These are phyloP conservation scores for Hymenoscyphus infarciens DNA, from an alignment of 2,329 filamentous ascomycete genomes.

Conservation along the genomic window DNA sequence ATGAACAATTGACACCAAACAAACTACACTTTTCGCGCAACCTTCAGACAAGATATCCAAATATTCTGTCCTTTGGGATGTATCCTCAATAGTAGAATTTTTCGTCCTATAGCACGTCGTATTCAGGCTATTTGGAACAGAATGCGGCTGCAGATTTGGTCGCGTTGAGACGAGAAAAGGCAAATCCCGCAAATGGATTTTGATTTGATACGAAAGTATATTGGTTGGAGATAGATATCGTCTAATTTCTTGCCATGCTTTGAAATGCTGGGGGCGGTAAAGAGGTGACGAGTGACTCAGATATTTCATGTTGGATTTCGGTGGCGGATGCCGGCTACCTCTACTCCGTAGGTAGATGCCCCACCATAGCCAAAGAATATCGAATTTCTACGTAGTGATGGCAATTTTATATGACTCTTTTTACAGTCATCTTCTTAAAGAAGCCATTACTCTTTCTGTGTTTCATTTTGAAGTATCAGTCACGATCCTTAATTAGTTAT, in stretches of 20 bases:
- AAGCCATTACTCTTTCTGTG: not conserved
- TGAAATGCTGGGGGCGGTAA: not conserved
- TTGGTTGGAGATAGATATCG: not conserved
- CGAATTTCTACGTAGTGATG: not conserved
- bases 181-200: conserved; percentile 5
- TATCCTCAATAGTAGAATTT: conserved; percentile 15
- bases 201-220: not conserved
- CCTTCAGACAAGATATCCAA: not conserved
- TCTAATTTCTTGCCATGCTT: not conserved
- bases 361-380: not conserved
- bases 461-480: not conserved
- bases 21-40: not conserved
- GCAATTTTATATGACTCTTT: not conserved
- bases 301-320: not conserved
- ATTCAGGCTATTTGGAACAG: conserved; percentile 21
- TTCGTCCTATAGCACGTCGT: conserved; percentile 13
- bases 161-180: conserved; percentile 13
- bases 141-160: conserved; percentile 16
- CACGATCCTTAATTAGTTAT: not conserved
- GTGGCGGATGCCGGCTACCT: not conserved
- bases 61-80: not conserved
- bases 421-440: not conserved
- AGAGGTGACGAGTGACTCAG: not conserved
- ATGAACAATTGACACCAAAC: conserved; percentile 6
- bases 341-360: not conserved